Evolutionary conservation across 2,329 filamentous ascomycete species (phyloP), one percentile per base, ranked within the genome.

Genomic region (Hypoxylon sp.): DNA sequence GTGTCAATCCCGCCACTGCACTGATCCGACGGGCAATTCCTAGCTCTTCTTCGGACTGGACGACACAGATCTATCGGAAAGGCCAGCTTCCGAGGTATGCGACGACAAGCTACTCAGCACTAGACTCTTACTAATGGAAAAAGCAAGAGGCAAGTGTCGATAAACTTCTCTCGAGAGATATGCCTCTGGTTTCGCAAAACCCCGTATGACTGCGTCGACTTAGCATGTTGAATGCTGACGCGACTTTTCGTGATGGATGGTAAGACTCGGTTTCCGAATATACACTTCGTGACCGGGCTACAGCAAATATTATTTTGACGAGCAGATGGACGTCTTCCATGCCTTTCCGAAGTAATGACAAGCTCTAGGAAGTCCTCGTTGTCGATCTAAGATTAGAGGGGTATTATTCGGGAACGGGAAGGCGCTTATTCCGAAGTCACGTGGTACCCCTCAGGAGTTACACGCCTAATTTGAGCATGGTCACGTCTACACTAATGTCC

Each of bases 161-260:
- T 67, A 1, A 69, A 66, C 1, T 73, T 70, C 44, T 63, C 69
- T 5, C 55, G 61, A 2, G 69, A 69, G n/a, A 73, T 71, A 0
- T 76, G 73, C 55, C 60, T 69, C 5, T 71, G 71, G 41, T 75
- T 69, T 45, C 73, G 72, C 0, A 50, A 58, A 17, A 69, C 73
- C 1, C 20, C 60, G 12, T 68, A 75, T 48, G 71, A 73, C 38
- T 57, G 75, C 2, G 74, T 76, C 16, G 32, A 60, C 6, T 72
- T 67, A 36, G 73, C 69, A 1, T 74, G 72, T 54, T 57, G 63
- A 3, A 61, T 78, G 0, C 47, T 75, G 5, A 73, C 73, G 0
- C 20, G 75, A 1, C 55, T 75, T 1, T 77, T 77, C 45, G 49
- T 77, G 1, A 67, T 76, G 21, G 74, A 78, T 57, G 75, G 73